Evolutionary conservation across 257 asterid species (phyloP).

Genomic region (Solanum boliviense): DNA sequence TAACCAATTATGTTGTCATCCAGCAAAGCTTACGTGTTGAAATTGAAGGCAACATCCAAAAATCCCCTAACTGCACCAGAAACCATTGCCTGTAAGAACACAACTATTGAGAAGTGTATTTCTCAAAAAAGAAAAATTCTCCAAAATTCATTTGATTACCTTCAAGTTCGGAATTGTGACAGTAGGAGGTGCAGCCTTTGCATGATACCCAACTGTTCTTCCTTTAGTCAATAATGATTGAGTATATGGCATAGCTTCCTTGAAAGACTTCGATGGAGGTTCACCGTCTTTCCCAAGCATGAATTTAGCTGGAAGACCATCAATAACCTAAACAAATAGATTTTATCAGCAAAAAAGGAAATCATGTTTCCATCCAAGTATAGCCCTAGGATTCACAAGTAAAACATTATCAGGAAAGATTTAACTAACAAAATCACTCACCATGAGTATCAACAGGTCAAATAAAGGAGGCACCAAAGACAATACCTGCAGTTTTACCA

Average conservation of each 20-base stretch:
- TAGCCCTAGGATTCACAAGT: too few relatives aligned
- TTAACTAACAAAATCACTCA: too few relatives aligned
- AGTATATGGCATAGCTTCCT: conserved; percentile 83
- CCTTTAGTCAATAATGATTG: conserved; percentile 62
- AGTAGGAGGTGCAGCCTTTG: conserved; percentile 95
- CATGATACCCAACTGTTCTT: conserved; percentile 70
- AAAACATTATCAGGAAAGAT: too few relatives aligned
- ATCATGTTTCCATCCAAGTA: not conserved
- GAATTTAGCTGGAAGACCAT: conserved; percentile 91
- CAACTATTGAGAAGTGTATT: not conserved
- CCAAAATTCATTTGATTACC: conserved; percentile 20
- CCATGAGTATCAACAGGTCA: too few relatives aligned
- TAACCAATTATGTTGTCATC: conserved; percentile 90
- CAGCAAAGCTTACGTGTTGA: conserved; percentile 71
- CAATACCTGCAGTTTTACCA: too few relatives aligned
- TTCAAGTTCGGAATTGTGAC: conserved; percentile 94
- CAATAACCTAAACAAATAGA: conserved; percentile 52
- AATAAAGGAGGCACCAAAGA: too few relatives aligned
- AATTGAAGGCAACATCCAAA: conserved; percentile 79
- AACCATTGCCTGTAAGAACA: conserved; percentile 62
- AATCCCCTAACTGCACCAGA: conserved; percentile 92
- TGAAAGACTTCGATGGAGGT: conserved; percentile 46
- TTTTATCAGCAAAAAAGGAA: not conserved
- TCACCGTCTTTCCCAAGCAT: conserved; percentile 68
- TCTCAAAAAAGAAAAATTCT: not conserved